Evolutionary conservation across 2,329 filamentous ascomycete genomes (phyloP).

Genomic region (Akanthomyces lecanii): DNA sequence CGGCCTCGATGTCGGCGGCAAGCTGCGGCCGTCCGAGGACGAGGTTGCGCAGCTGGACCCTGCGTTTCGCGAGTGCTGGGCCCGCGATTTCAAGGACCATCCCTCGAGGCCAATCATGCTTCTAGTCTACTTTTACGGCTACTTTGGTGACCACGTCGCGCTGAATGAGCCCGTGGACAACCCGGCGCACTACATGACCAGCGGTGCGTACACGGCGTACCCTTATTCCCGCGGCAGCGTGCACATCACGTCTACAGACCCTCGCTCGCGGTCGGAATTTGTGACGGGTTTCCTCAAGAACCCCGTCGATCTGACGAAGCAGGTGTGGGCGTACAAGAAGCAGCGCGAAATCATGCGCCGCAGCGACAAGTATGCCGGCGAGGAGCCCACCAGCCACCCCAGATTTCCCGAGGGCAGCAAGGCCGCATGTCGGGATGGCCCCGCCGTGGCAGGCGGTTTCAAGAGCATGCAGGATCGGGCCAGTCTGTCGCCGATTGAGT

Average conservation of each 20-base stretch:
- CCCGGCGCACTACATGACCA: conserved; percentile 44
- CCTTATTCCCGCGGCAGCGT: conserved; percentile 57
- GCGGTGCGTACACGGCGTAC: conserved; percentile 51
- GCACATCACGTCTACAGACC: conserved; percentile 43
- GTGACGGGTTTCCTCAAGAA: conserved; percentile 49
- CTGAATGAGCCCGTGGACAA: conserved; percentile 30
- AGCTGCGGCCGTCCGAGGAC: conserved; percentile 48
- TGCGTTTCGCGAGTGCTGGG: conserved; percentile 47
- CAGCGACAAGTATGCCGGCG: conserved; percentile 47
- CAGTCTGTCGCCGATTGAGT: conserved; percentile 37
- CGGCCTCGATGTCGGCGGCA: conserved; percentile 47
- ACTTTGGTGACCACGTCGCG: conserved; percentile 26
- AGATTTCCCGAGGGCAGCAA: conserved; percentile 36
- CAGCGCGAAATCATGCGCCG: conserved; percentile 55
- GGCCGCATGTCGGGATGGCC: conserved; percentile 41
- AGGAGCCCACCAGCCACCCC: conserved; percentile 38
- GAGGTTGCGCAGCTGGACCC: conserved; percentile 48
- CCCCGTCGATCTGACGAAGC: conserved; percentile 47
- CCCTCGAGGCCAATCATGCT: conserved; percentile 26
- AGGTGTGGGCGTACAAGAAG: conserved; percentile 61
- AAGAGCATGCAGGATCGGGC: conserved; percentile 33
- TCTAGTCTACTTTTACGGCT: conserved; percentile 22
- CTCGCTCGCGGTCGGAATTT: conserved; percentile 40
- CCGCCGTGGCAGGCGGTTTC: conserved; percentile 33
- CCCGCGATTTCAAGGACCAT: conserved; percentile 41